Percentiles rank a stretch among this genome's conserved stretches.
Conservation (phyloP, 352 stramenopile species). For the Pythium diclinum region DNA sequence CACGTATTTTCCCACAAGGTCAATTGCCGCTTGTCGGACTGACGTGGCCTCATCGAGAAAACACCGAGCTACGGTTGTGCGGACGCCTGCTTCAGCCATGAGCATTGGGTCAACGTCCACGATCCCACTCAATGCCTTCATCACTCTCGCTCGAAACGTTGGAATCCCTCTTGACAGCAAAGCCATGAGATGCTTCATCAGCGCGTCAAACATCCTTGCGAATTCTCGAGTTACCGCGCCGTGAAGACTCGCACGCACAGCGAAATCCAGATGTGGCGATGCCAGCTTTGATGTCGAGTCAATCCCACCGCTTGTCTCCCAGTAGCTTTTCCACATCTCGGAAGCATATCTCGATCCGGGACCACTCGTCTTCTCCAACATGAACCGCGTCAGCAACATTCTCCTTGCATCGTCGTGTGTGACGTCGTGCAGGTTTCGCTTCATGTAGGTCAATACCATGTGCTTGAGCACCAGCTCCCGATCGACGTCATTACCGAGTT, state of each 20-base stretch:
- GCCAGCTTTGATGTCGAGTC: slow-evolving; percentile 45
- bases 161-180: slow-evolving; percentile 69
- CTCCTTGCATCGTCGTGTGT: slow-evolving; percentile 43
- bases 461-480: slow-evolving; percentile 49
- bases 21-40: slow-evolving; percentile 78
- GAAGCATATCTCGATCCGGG: background rate
- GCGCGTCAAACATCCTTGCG: slow-evolving; percentile 59
- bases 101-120: slow-evolving; percentile 84
- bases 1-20: slow-evolving; percentile 84
- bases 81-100: slow-evolving; percentile 67
- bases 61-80: slow-evolving; percentile 53
- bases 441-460: slow-evolving; percentile 58
- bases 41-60: slow-evolving; percentile 78
- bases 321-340: slow-evolving; percentile 49
- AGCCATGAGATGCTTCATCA: slow-evolving; percentile 73
- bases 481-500: slow-evolving; percentile 11
- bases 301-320: slow-evolving; percentile 33
- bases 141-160: slow-evolving; percentile 68
- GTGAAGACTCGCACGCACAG: slow-evolving; percentile 42
- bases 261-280: slow-evolving; percentile 42
- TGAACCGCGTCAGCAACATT: slow-evolving; percentile 57
- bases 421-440: slow-evolving; percentile 30
- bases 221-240: slow-evolving; percentile 58
- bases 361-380: slow-evolving; percentile 28
- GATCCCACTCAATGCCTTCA: slow-evolving; percentile 73